phyloP scores from a whole-genome alignment of 768 basidiomycete species.

The Naganishia onofrii region DNA sequence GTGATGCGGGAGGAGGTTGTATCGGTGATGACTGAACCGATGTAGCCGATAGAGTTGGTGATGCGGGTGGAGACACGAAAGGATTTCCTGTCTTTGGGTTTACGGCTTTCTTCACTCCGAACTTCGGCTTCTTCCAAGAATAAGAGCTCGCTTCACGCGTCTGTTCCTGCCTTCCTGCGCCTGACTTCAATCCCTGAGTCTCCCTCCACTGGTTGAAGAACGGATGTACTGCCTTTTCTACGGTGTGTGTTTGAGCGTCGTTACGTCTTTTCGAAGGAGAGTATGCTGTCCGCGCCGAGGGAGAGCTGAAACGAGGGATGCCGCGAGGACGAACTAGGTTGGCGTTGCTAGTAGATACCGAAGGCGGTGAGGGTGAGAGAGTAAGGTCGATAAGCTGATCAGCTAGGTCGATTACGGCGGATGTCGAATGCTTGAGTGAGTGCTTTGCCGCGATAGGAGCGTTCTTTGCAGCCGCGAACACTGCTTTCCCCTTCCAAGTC shows the following conservation, averaged over 20 bases:
- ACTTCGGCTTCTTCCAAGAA: constrained; percentile 6
- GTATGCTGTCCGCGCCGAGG: constrained; percentile 36
- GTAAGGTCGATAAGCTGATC: constrained; percentile 32
- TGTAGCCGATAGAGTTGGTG: background rate
- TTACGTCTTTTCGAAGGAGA: constrained; percentile 22
- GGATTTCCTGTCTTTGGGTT: background rate
- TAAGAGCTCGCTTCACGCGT: background rate
- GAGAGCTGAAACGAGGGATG: constrained; percentile 31
- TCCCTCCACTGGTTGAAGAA: constrained; percentile 37
- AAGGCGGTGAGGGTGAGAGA: constrained; percentile 34
- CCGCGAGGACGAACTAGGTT: constrained; percentile 35
- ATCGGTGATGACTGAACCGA: background rate
- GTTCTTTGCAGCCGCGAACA: background rate
- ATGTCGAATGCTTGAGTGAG: background rate
- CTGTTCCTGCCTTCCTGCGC: constrained; percentile 12
- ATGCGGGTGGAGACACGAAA: background rate
- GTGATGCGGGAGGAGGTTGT: background rate
- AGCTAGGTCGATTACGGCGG: constrained; percentile 5
- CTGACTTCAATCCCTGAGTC: constrained; percentile 14
- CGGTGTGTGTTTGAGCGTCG: background rate
- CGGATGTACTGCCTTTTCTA: constrained; percentile 39
- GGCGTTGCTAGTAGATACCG: background rate
- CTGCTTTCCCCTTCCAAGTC: background rate
- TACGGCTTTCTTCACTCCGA: background rate
- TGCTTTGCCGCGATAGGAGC: background rate